phyloP scores from a whole-genome alignment of 495 filamentous ascomycete genomes.

The Podospora tetraspora region DNA sequence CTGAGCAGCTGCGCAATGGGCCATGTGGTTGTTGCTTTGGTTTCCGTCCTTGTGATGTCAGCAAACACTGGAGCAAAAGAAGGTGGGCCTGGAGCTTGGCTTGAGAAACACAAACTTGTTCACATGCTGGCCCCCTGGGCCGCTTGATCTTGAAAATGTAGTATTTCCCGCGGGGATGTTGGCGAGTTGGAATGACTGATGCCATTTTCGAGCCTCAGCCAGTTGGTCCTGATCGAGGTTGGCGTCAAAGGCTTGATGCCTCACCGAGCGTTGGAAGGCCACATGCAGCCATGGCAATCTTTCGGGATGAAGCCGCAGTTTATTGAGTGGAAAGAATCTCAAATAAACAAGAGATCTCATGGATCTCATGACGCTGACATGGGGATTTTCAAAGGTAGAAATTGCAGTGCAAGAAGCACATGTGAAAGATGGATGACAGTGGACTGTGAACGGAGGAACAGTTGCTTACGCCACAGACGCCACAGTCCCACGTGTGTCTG shows the following conservation, averaged over 20 bases:
- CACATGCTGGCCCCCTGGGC: constrained; percentile 91
- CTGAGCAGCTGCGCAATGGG: constrained; percentile 52
- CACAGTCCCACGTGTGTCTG: not conserved
- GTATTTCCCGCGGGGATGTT: constrained; percentile 65
- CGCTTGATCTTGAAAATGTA: constrained; percentile 79
- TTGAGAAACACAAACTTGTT: constrained; percentile 68
- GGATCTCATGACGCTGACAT: not conserved
- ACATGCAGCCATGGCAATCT: not conserved
- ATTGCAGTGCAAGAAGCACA: not conserved
- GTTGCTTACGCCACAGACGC: not conserved
- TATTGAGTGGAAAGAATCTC: not conserved
- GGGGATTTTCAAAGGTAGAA: not conserved
- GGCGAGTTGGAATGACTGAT: constrained; percentile 54
- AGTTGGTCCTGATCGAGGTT: constrained; percentile 53
- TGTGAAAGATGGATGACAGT: not conserved
- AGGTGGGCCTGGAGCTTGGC: not conserved
- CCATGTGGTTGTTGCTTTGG: constrained; percentile 75
- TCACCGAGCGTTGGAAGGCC: constrained; percentile 19
- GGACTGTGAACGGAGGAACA: too few relatives aligned
- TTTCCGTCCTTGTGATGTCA: constrained; percentile 63
- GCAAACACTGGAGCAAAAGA: constrained; percentile 4
- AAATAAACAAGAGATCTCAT: not conserved
- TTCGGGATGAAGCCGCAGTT: not conserved
- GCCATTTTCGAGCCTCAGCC: constrained; percentile 70
- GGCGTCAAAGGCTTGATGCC: constrained; percentile 38